Evolutionary conservation across 1,139 yeast species (phyloP).

Genomic region (Geotrichum klebahnii): DNA sequence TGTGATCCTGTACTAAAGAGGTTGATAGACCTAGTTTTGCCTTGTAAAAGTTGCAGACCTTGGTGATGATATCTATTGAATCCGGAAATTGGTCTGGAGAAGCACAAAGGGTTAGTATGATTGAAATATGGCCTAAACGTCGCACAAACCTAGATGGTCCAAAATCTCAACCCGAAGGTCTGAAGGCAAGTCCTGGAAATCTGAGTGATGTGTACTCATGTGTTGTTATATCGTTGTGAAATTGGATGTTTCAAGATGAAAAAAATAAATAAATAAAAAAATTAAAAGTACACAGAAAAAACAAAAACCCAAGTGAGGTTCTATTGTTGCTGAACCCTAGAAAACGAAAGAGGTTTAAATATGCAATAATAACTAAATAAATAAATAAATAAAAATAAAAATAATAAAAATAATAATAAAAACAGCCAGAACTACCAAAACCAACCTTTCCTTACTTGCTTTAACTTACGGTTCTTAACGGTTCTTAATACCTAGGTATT

Average conservation of each 20-base stretch:
- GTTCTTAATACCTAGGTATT: background rate
- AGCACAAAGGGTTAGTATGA: background rate
- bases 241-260: background rate
- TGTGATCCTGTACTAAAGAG: background rate
- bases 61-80: background rate
- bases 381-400: no score
- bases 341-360: no score
- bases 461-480: background rate
- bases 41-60: constrained; percentile 14
- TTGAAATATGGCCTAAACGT: background rate
- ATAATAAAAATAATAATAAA: background rate
- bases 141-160: background rate
- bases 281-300: background rate
- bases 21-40: background rate
- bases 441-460: background rate
- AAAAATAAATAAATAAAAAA: background rate
- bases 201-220: background rate
- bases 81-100: constrained; percentile 6
- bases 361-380: no score
- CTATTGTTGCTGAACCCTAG: no score
- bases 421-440: background rate
- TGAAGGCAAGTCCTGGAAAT: constrained; percentile 7
- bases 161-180: background rate
- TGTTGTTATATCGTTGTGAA: no score
- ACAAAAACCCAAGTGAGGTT: no score